These are phyloP conservation scores for Penicillium olsonii DNA, from an alignment of 2,329 filamentous ascomycete species.

Conservation along the genomic window DNA sequence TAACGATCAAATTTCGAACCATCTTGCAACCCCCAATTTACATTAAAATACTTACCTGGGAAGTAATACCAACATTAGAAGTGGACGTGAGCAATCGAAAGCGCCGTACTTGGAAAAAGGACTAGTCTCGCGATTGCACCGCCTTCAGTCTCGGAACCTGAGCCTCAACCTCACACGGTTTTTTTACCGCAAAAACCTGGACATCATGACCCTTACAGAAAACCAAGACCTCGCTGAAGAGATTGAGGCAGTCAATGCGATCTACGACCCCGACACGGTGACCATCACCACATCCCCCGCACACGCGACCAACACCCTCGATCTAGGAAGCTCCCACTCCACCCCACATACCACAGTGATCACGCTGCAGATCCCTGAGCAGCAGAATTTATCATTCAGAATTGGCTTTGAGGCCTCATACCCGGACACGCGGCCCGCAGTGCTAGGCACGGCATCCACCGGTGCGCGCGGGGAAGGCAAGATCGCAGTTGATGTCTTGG, in stretches of 20 bases:
- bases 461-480: constrained; percentile 72
- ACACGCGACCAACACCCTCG: constrained; percentile 28
- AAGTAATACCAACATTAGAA: too few relatives aligned
- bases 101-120: neutral
- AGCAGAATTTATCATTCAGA: constrained; percentile 49
- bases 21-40: too few relatives aligned
- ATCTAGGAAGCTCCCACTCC: constrained; percentile 26
- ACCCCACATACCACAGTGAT: constrained; percentile 48
- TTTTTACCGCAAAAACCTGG: neutral
- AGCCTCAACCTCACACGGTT: too few relatives aligned
- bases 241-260: constrained; percentile 52
- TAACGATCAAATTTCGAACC: too few relatives aligned
- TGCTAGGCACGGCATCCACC: constrained; percentile 78
- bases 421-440: constrained; percentile 69
- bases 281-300: constrained; percentile 39
- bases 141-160: too few relatives aligned
- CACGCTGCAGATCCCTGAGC: constrained; percentile 66
- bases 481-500: constrained; percentile 68
- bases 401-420: constrained; percentile 72
- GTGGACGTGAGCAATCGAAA: too few relatives aligned
- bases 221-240: constrained; percentile 49
- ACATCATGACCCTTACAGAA: constrained; percentile 20
- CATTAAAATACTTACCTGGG: too few relatives aligned
- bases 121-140: neutral
- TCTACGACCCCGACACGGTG: constrained; percentile 67